Evolutionary conservation across 2,329 filamentous ascomycete species (phyloP).

Genomic region (Aspergillus bombycis): DNA sequence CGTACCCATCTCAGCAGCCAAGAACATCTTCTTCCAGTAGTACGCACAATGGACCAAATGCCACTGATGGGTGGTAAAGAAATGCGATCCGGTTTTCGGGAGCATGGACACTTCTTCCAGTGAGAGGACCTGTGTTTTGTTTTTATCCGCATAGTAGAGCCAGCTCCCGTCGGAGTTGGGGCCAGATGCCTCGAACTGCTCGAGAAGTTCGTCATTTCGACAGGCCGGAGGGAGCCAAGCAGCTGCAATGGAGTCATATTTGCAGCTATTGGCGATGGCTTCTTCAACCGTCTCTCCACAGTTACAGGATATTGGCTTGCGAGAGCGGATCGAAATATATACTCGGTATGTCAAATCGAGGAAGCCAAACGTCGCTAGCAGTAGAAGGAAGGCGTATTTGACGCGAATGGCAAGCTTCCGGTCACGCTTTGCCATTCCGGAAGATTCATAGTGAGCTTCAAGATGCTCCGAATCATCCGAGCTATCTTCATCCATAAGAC

Average conservation of each 20-base stretch:
- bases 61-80: conserved; percentile 30
- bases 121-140: conserved; percentile 25
- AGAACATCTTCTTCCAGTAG: conserved; percentile 37
- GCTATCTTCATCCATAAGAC: neutral
- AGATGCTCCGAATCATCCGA: neutral
- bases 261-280: conserved; percentile 32
- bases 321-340: neutral
- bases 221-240: conserved; percentile 42
- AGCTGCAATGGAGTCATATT: conserved; percentile 39
- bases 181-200: conserved; percentile 36
- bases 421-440: neutral
- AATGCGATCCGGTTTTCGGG: conserved; percentile 20
- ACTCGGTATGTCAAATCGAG: neutral
- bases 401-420: neutral
- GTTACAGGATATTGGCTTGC: conserved; percentile 29
- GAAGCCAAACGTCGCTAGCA: neutral
- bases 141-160: conserved; percentile 36
- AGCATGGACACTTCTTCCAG: conserved; percentile 22
- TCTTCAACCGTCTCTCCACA: conserved; percentile 36
- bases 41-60: conserved; percentile 38
- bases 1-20: conserved; percentile 15
- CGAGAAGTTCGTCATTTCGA: conserved; percentile 37
- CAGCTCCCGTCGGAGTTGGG: conserved; percentile 34
- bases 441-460: neutral
- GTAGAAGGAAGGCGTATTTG: neutral